Evolutionary conservation across 2,329 filamentous ascomycete genomes (phyloP), one percentile per base, ranked within the genome.

Genomic region (Pestalotiopsis sp.): DNA sequence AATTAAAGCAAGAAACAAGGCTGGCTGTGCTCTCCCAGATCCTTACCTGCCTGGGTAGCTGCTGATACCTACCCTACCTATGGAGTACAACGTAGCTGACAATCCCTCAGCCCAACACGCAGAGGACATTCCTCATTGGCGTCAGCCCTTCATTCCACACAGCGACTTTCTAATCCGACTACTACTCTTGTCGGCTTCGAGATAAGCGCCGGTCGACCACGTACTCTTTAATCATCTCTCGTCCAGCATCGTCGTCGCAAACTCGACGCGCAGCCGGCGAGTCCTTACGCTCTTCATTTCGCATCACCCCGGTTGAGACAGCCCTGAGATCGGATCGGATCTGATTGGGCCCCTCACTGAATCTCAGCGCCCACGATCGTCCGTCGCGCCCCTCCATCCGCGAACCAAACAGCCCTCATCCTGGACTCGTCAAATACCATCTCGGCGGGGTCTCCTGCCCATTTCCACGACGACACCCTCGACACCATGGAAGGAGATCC

Each of bases 391-490:
- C 59, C 59, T 62, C 59, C 25, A 11, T 39, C 31, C 25, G 59
- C 59, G 38, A 39, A 39, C n/a, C 56, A 60, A 6, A 63, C 57
- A 39, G 49, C 63, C 36, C 61, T 68, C 59, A 84, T 77, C 71
- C 84, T 88, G 86, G 87, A 89, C 85, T 83, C 83, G 71, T 84
- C 84, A 36, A 36, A 36, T 70, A 84, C 80, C 20, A 75, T 85
- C 41, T 81, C 82, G 61, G 80, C 80, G 75, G 85, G 84, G 80
- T 86, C 85, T 70, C 79, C 82, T 77, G 84, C 80, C 81, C 85
- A 86, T 75, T 85, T 83, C 75, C 83, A 84, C 83, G 83, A 85
- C 84, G 83, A 85, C 84, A 81, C 82, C 69, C 78, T 86, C 74
- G 83, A 86, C 75, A 84, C 74, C 70, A 86, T 87, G 83, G 87